Conservation (phyloP, 176 grass and related monocot species). For the Aegilops tauschii region DNA sequence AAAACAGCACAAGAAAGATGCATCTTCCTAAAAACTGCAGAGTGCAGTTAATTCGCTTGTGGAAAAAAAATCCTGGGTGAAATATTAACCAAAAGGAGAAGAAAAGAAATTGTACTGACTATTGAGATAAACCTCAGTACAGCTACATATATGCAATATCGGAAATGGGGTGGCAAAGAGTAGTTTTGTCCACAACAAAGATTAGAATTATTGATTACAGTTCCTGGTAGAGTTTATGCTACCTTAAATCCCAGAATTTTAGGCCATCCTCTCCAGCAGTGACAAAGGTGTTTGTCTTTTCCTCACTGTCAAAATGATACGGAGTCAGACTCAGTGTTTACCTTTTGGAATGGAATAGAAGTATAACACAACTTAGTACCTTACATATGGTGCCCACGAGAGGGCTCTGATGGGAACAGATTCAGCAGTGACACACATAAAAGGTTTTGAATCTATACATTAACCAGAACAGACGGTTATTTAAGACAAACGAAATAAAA, state of each 20-base stretch:
- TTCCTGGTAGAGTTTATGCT: background rate
- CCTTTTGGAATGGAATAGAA: conserved; percentile 20
- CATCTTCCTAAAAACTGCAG: background rate
- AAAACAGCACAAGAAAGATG: background rate
- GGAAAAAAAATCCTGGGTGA: background rate
- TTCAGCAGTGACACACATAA: conserved; percentile 83
- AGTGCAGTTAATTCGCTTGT: background rate
- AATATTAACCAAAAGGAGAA: background rate
- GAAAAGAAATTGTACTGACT: background rate
- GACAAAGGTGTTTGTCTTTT: conserved; percentile 69
- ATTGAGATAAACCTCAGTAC: conserved; percentile 7
- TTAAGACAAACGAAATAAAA: conserved; percentile 9
- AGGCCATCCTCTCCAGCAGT: conserved; percentile 86
- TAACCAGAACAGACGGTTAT: conserved; percentile 4
- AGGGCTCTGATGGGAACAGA: conserved; percentile 87
- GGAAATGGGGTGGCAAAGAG: background rate
- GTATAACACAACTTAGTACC: conserved; percentile 40
- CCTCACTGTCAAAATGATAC: conserved; percentile 29
- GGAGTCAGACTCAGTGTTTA: conserved; percentile 12
- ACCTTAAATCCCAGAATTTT: conserved; percentile 99
- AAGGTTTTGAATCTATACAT: conserved; percentile 79
- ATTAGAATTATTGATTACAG: background rate
- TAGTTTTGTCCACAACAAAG: background rate
- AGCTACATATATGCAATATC: background rate
- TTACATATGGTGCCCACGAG: conserved; percentile 79